phyloP scores from a whole-genome alignment of 257 asterid species.

The Solanum tarijense region DNA sequence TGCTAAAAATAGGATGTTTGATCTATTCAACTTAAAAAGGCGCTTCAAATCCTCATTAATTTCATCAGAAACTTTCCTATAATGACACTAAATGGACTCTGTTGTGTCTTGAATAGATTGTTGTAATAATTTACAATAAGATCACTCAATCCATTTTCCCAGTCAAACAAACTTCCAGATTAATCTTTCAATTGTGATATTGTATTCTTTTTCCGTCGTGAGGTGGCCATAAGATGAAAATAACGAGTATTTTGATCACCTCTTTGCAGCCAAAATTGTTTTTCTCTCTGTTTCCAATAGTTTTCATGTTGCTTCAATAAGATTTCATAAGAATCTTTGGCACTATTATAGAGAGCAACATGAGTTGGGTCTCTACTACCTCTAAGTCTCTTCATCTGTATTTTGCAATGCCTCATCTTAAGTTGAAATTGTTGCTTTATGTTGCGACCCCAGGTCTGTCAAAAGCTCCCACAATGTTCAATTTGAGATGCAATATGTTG shows the following conservation, averaged over 20 bases:
- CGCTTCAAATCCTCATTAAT: not conserved
- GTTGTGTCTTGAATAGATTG: not conserved
- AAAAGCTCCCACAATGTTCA: not conserved
- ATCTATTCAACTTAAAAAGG: not conserved
- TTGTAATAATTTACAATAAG: not conserved
- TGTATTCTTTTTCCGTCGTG: not conserved
- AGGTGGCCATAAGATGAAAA: not conserved
- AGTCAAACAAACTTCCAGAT: not conserved
- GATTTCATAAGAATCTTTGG: not conserved
- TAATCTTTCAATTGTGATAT: not conserved
- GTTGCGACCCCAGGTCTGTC: not conserved
- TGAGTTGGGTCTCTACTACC: not conserved
- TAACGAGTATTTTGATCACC: not conserved
- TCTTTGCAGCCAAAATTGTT: not conserved
- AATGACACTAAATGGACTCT: not conserved
- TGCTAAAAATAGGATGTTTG: not conserved
- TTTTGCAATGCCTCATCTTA: not conserved
- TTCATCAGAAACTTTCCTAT: not conserved
- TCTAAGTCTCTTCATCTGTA: not conserved
- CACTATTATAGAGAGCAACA: not conserved
- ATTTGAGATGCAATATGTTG: not conserved
- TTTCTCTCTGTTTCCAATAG: not conserved
- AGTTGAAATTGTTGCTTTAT: not conserved
- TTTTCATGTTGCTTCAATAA: not conserved
- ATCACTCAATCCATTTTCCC: not conserved